Evolutionary conservation across 192 early-diverging fungal genomes (phyloP), one percentile per base, ranked within the genome.

Genomic region (Martensiomyces pterosporus): DNA sequence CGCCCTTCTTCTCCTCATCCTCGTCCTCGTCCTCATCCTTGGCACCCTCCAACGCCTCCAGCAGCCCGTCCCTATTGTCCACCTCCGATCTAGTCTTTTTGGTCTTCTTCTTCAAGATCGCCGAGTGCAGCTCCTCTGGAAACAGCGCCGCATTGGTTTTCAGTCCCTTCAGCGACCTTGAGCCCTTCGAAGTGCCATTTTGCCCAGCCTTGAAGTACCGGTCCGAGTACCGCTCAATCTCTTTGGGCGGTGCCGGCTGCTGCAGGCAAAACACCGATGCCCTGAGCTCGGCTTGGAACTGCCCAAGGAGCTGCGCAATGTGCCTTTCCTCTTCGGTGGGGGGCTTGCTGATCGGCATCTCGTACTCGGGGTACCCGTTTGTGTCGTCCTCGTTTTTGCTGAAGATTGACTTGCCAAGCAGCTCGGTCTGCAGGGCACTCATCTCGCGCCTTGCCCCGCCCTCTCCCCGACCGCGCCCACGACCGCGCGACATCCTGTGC

Each of bases 141-240:
- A 75, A 75, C 48, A 75, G 14, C 14, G 39, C 13, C 3, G 68
- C 19, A 17, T 68, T 46, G 0, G 66, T 68, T 27, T 64, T 57
- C 9, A 75, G 43, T 13, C 47, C 60, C 47, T 58, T 58, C 22
- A 68, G 53, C 40, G 64, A 67, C 16, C 39, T 18, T 43, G 34
- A n/a, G n/a, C n/a, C n/a, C n/a, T n/a, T n/a, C 7, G 22, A 9
- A 41, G 5, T 41, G 16, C 22, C 9, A 24, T 41, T 16, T 18
- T 40, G 26, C 9, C 38, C 35, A n/a, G 27, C 24, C 36, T 36
- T 56, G 18, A 55, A 43, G 15, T 60, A 75, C 32, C 66, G 43
- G 55, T 75, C 72, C 2, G 72, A 75, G 38, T 64, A 75, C 49
- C 72, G 54, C 48, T 68, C 66, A 9, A 75, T 50, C 18, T 75